These are phyloP conservation scores for Starmerella vitae DNA, from an alignment of 805 yeast species.

Conservation along the genomic window DNA sequence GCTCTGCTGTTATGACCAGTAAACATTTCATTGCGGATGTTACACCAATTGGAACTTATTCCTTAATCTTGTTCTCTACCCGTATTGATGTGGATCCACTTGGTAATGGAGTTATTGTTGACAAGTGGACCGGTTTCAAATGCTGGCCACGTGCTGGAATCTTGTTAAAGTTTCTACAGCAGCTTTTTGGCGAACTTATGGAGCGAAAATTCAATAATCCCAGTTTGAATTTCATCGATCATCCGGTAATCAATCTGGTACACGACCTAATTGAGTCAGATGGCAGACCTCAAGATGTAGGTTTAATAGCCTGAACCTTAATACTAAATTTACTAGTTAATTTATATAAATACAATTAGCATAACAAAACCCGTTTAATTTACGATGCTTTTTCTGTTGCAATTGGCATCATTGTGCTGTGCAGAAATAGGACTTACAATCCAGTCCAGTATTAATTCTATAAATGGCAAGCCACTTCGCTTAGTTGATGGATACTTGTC, in stretches of 20 bases:
- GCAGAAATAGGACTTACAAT: constrained; percentile 17
- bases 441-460: constrained; percentile 6
- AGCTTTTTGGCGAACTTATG: constrained; percentile 52
- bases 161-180: constrained; percentile 54
- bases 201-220: constrained; percentile 47
- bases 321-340: too few relatives aligned
- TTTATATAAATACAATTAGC: too few relatives aligned
- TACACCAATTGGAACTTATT: constrained; percentile 64
- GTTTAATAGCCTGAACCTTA: constrained; percentile 8
- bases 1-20: constrained; percentile 39
- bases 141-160: constrained; percentile 95
- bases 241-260: constrained; percentile 25
- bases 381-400: background rate
- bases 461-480: constrained; percentile 14
- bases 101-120: constrained; percentile 68
- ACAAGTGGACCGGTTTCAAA: constrained; percentile 76
- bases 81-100: constrained; percentile 39
- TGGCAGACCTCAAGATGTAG: constrained; percentile 18
- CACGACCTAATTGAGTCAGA: constrained; percentile 25
- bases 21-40: constrained; percentile 60
- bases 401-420: background rate
- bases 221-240: constrained; percentile 19
- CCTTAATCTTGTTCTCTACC: constrained; percentile 74
- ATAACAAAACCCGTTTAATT: background rate
- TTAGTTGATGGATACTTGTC: constrained; percentile 13